These are phyloP conservation scores for Coniochaeta hoffmannii DNA, from an alignment of 2,329 filamentous ascomycete genomes.

Conservation along the genomic window DNA sequence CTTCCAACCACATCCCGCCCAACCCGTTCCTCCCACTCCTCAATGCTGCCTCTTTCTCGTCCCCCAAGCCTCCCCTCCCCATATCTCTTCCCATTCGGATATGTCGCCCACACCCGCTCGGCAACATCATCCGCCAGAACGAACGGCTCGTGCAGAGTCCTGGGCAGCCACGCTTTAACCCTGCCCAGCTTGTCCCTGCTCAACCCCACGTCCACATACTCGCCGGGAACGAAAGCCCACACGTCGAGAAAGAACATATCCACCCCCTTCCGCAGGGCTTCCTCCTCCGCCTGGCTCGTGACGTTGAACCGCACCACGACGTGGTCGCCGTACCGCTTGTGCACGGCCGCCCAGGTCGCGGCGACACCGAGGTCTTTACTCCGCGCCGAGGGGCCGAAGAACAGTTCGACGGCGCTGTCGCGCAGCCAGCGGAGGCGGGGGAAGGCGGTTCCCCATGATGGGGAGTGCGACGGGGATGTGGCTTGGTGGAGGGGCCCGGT, in stretches of 20 bases:
- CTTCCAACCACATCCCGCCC: constrained; percentile 6
- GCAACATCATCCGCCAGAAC: constrained; percentile 80
- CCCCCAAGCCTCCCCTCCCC: not conserved
- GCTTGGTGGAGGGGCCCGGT: not conserved
- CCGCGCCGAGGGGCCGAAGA: constrained; percentile 35
- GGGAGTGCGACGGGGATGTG: constrained; percentile 5
- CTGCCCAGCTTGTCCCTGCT: constrained; percentile 70
- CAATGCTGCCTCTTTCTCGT: constrained; percentile 16
- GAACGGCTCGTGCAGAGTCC: constrained; percentile 56
- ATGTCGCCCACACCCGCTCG: constrained; percentile 68
- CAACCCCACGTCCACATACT: constrained; percentile 80
- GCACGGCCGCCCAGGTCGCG: constrained; percentile 19
- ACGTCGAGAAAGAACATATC: constrained; percentile 77
- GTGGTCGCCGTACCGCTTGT: constrained; percentile 60
- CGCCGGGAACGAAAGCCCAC: constrained; percentile 68
- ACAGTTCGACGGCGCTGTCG: constrained; percentile 38
- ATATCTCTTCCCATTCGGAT: constrained; percentile 34
- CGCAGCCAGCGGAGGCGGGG: constrained; percentile 43
- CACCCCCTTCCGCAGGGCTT: constrained; percentile 63
- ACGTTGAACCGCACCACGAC: constrained; percentile 88
- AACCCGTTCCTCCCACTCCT: constrained; percentile 17
- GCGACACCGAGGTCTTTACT: constrained; percentile 12
- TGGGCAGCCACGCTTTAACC: constrained; percentile 63
- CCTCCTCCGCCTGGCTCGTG: constrained; percentile 58
- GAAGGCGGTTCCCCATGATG: constrained; percentile 23